A percentile compares a stretch with the other conserved stretches of the same genome.
Evolutionary conservation across 176 grass and related monocot genomes (phyloP).

Genomic region (Triticum turgidum): DNA sequence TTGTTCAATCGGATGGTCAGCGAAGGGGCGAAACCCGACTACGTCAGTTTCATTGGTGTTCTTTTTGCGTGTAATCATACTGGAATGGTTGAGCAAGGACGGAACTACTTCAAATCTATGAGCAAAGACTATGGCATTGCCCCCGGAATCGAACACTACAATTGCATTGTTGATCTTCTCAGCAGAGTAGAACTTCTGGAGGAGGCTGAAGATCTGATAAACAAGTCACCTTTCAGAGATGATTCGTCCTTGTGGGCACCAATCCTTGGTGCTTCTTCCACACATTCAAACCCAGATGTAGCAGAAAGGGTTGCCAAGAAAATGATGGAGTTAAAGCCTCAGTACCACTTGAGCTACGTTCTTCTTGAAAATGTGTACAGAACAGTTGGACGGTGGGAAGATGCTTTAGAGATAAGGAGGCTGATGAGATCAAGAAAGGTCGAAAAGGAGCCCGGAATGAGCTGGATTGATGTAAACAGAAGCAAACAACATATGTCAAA

Average conservation of each 20-base stretch:
- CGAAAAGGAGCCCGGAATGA: conserved; percentile 60
- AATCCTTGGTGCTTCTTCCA: conserved; percentile 64
- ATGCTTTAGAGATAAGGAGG: conserved; percentile 71
- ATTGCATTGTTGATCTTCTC: conserved; percentile 91
- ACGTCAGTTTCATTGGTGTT: conserved; percentile 72
- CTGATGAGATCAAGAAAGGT: conserved; percentile 67
- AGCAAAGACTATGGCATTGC: conserved; percentile 45
- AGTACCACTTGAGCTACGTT: conserved; percentile 81
- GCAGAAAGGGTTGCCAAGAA: conserved; percentile 74
- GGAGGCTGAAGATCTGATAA: conserved; percentile 88
- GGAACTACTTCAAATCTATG: conserved; percentile 68
- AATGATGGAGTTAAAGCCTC: conserved; percentile 75
- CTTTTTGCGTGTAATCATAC: conserved; percentile 81
- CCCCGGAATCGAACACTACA: conserved; percentile 78
- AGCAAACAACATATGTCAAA: conserved; percentile 5
- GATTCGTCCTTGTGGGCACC: conserved; percentile 71
- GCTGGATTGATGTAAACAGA: conserved; percentile 62
- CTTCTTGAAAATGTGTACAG: conserved; percentile 90
- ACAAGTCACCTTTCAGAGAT: conserved; percentile 43
- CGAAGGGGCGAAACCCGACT: conserved; percentile 56
- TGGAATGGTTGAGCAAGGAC: conserved; percentile 72
- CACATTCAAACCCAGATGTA: conserved; percentile 57
- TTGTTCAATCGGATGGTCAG: conserved; percentile 62
- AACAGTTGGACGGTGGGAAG: conserved; percentile 63
- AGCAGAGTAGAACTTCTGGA: conserved; percentile 71